phyloP scores from a whole-genome alignment of 176 grass and related monocot genomes.

The Avena sativa region DNA sequence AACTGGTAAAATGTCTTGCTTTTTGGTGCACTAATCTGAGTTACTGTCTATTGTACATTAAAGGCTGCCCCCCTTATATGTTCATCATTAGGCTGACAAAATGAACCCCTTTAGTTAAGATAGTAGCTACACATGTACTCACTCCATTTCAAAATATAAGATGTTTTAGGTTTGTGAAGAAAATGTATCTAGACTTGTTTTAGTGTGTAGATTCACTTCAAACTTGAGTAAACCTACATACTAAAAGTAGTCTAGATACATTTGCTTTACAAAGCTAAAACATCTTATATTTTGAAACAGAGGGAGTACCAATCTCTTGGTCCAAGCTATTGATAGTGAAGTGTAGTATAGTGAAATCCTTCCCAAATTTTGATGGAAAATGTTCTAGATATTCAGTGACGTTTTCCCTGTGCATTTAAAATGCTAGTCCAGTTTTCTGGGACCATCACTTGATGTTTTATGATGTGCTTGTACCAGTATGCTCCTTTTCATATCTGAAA shows the following conservation, averaged over 20 bases:
- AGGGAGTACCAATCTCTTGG: background rate
- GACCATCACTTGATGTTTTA: background rate
- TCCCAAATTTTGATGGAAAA: background rate
- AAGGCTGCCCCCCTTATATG: background rate
- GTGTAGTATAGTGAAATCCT: background rate
- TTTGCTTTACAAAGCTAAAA: too few relatives aligned
- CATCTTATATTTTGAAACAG: too few relatives aligned
- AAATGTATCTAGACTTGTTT: too few relatives aligned
- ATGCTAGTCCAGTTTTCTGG: constrained; percentile 16
- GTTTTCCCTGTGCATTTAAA: constrained; percentile 1
- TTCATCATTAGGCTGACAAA: background rate
- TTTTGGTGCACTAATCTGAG: background rate
- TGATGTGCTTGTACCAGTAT: background rate
- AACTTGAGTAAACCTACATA: too few relatives aligned
- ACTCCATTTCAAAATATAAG: too few relatives aligned
- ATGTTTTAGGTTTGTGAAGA: too few relatives aligned
- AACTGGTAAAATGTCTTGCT: constrained; percentile 6
- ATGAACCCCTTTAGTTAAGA: background rate
- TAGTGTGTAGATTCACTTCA: too few relatives aligned
- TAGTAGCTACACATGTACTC: background rate
- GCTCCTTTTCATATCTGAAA: constrained; percentile 30
- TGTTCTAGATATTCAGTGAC: background rate
- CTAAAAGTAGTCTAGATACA: too few relatives aligned
- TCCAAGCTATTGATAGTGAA: constrained; percentile 9
- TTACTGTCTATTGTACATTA: background rate